Evolutionary conservation across 2,329 filamentous ascomycete genomes (phyloP).

Genomic region (Aspergillus sp.): DNA sequence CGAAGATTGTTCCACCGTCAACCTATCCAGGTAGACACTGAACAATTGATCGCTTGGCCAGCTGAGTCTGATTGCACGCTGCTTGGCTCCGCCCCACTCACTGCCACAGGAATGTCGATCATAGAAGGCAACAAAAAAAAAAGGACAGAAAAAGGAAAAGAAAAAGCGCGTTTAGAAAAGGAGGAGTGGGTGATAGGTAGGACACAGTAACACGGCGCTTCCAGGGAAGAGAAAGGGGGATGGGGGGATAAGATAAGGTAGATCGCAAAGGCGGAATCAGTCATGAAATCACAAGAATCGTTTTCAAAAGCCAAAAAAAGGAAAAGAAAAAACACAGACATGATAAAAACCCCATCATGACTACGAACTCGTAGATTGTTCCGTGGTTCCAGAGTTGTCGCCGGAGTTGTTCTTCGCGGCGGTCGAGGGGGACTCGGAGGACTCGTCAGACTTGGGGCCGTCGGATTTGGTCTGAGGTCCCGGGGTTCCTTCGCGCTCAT

Average conservation of each 20-base stretch:
- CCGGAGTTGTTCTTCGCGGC: conserved; percentile 34
- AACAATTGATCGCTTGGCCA: conserved; percentile 10
- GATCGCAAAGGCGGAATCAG: conserved; percentile 16
- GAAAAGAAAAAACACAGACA: conserved; percentile 10
- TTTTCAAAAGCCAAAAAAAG: conserved; percentile 22
- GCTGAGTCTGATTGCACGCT: conserved; percentile 1
- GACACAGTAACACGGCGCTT: conserved; percentile 17
- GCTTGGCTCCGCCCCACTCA: conserved; percentile 11
- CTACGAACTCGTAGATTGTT: conserved; percentile 32
- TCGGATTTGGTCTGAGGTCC: conserved; percentile 45
- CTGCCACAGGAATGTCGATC: conserved; percentile 13
- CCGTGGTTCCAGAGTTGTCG: conserved; percentile 16
- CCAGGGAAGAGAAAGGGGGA: conserved; percentile 11
- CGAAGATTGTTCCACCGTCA: conserved; percentile 8
- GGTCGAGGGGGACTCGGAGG: conserved; percentile 38
- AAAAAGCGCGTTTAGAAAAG: conserved; percentile 10
- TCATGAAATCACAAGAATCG: conserved; percentile 21
- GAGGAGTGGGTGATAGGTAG: conserved; percentile 6
- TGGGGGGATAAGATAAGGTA: conserved; percentile 11
- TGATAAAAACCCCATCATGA: conserved; percentile 16
- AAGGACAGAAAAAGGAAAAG: conserved; percentile 5
- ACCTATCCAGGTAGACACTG: conserved; percentile 15
- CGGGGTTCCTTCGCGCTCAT: conserved; percentile 52
- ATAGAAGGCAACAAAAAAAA: conserved; percentile 12
- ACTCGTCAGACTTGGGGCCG: conserved; percentile 19